Conservation (phyloP, 805 yeast genomes). For the Tetrapisispora phaffii region DNA sequence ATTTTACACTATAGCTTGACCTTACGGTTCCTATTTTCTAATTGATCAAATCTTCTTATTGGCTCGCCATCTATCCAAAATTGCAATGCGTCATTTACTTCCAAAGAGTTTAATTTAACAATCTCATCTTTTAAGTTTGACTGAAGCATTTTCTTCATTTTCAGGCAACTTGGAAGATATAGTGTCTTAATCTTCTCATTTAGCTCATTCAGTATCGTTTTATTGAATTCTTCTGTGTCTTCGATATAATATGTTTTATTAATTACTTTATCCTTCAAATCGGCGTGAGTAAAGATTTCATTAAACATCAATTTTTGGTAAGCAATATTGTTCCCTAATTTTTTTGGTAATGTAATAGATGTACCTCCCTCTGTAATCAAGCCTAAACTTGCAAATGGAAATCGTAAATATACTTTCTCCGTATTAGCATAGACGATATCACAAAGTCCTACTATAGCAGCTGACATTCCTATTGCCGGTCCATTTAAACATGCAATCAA, state of each 20-base stretch:
- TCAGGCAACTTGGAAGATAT: constrained; percentile 35
- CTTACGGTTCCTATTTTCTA: constrained; percentile 44
- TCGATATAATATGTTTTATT: constrained; percentile 43
- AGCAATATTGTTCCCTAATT: constrained; percentile 66
- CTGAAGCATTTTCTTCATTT: constrained; percentile 31
- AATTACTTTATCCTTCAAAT: constrained; percentile 52
- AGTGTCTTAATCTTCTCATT: constrained; percentile 28
- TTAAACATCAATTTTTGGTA: constrained; percentile 65
- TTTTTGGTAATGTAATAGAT: constrained; percentile 52
- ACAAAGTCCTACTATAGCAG: constrained; percentile 64
- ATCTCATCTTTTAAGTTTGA: constrained; percentile 23
- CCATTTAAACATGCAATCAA: constrained; percentile 73
- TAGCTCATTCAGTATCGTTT: constrained; percentile 33
- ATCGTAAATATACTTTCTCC: constrained; percentile 45
- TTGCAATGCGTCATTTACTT: constrained; percentile 56
- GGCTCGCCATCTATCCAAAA: constrained; percentile 70
- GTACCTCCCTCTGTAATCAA: constrained; percentile 76
- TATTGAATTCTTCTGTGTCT: constrained; percentile 40
- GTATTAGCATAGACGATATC: constrained; percentile 67
- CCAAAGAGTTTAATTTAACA: constrained; percentile 44
- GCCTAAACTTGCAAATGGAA: constrained; percentile 77
- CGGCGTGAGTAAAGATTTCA: constrained; percentile 52
- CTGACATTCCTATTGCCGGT: constrained; percentile 72
- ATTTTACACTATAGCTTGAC: constrained; percentile 28
- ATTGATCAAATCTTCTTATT: constrained; percentile 49